Evolutionary conservation across 768 basidiomycete genomes (phyloP).

Genomic region (Tephrocybe sp.): DNA sequence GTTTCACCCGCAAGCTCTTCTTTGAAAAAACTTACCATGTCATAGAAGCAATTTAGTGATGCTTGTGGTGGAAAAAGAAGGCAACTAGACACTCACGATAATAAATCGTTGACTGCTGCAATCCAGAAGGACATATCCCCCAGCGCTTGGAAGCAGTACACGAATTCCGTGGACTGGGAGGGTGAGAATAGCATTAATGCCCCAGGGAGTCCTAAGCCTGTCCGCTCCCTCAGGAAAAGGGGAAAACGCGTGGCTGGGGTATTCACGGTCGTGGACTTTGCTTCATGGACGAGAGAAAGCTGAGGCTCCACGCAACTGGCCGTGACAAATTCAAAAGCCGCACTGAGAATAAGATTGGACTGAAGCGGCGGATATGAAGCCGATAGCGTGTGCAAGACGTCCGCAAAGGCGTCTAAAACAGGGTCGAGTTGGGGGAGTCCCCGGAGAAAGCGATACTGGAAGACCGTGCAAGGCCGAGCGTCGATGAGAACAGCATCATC

Average conservation of each 20-base stretch:
- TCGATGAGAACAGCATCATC: constrained; percentile 11
- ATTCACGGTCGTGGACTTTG: not conserved
- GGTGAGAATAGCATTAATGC: constrained; percentile 11
- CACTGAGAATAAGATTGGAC: constrained; percentile 14
- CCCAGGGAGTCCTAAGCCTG: constrained; percentile 4
- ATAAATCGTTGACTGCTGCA: constrained; percentile 13
- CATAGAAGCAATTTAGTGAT: too few relatives aligned
- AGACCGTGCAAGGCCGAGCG: not conserved
- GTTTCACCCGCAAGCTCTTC: constrained; percentile 18
- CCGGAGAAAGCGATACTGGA: constrained; percentile 7
- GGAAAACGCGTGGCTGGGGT: too few relatives aligned
- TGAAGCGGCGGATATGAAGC: constrained; percentile 9
- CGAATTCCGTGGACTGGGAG: too few relatives aligned
- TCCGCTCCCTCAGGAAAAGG: constrained; percentile 10
- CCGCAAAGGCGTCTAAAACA: constrained; percentile 7
- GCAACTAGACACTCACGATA: constrained; percentile 16
- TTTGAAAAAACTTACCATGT: constrained; percentile 16
- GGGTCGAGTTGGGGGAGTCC: constrained; percentile 14
- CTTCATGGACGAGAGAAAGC: too few relatives aligned
- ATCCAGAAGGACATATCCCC: constrained; percentile 18
- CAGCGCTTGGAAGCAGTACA: constrained; percentile 6
- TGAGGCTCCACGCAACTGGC: constrained; percentile 12
- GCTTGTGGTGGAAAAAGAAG: not conserved
- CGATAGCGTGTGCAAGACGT: constrained; percentile 4
- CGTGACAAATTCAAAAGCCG: constrained; percentile 13